phyloP scores from a whole-genome alignment of 768 basidiomycete species.

The Macrocybe gigantea region DNA sequence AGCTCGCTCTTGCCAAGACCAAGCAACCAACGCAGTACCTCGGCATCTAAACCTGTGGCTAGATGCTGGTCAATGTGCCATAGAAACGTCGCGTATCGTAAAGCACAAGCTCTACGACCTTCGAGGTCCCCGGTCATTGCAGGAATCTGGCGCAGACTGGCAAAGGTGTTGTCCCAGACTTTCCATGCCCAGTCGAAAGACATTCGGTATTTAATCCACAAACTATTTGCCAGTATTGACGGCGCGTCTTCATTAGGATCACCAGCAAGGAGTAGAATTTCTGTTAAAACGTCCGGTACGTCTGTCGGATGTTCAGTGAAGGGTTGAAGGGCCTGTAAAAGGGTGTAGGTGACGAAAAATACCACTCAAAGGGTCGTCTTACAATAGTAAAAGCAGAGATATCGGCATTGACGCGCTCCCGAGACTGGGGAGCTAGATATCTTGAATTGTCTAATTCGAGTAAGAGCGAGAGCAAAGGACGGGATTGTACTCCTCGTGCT shows the following conservation, averaged over 20 bases:
- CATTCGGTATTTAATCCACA: slow-evolving; percentile 81
- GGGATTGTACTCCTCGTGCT: slow-evolving; percentile 58
- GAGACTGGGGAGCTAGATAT: slow-evolving; percentile 47
- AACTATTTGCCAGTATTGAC: slow-evolving; percentile 62
- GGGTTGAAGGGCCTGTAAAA: slow-evolving; percentile 41
- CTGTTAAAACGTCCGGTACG: slow-evolving; percentile 48
- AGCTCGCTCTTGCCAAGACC: slow-evolving; percentile 65
- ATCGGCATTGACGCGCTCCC: slow-evolving; percentile 57
- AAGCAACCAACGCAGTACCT: slow-evolving; percentile 67
- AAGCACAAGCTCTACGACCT: slow-evolving; percentile 45
- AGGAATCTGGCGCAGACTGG: slow-evolving; percentile 66
- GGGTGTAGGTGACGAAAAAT: not conserved
- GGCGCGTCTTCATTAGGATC: slow-evolving; percentile 57
- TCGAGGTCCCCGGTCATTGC: slow-evolving; percentile 42
- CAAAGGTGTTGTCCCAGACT: slow-evolving; percentile 79
- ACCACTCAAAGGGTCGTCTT: slow-evolving; percentile 11
- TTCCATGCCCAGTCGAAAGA: slow-evolving; percentile 74
- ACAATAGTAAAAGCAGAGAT: slow-evolving; percentile 59
- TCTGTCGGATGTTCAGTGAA: slow-evolving; percentile 28
- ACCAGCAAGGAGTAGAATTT: slow-evolving; percentile 61
- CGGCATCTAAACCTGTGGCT: slow-evolving; percentile 64
- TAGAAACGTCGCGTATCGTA: slow-evolving; percentile 67
- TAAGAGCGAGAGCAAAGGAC: slow-evolving; percentile 55
- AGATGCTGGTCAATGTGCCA: slow-evolving; percentile 73
- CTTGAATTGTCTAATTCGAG: slow-evolving; percentile 59